Evolutionary conservation across 805 yeast species (phyloP), one percentile per base, ranked within the genome.

Genomic region (baker's yeast (Saccharomyces cerevisiae)): DNA sequence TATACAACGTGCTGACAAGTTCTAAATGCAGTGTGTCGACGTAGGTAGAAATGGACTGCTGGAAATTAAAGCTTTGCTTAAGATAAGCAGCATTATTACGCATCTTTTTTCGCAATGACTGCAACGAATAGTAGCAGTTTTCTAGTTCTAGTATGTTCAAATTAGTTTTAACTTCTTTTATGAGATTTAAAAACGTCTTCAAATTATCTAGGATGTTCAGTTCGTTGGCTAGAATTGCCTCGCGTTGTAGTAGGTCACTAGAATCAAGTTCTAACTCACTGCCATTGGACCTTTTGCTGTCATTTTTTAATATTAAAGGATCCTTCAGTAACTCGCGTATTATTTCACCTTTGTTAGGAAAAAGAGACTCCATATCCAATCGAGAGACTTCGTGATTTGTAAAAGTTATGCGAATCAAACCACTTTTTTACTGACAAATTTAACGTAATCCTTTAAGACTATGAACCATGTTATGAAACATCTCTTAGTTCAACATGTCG

Each of bases 41-140:
- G 46, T 62, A 64, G 2, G 59, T 50, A 6, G 56, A 53, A 2
- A 68, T 54, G 2, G 70, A 63, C 48, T 64, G 64, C 51, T 67
- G 68, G 50, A 68, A 66, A 28, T 58, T 64, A 49, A 63, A 57
- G 29, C 64, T 60, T 51, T 64, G 65, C 47, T 57, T 60, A 13
- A 59, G 46, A 6, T 59, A 46, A 26, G 49, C 50, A 2, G 55
- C 28, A 13, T 57, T 52, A 46, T 57, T 57, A 27, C 56, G 54
- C 9, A 67, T 48, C 51, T 62, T 67, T 47, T 58, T 64, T 21
- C 63, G 61, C 47, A 69, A 46, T 9, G 61, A 58, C 41, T 62
- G 57, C 36, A 69, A 53, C 2, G 71, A 66, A 53, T 65, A 63
- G 51, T 64, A 69, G 51, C 71, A 67, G 55, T 66, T 67, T 49